Evolutionary conservation across 768 basidiomycete genomes (phyloP).

Genomic region (Hericium coralloides): DNA sequence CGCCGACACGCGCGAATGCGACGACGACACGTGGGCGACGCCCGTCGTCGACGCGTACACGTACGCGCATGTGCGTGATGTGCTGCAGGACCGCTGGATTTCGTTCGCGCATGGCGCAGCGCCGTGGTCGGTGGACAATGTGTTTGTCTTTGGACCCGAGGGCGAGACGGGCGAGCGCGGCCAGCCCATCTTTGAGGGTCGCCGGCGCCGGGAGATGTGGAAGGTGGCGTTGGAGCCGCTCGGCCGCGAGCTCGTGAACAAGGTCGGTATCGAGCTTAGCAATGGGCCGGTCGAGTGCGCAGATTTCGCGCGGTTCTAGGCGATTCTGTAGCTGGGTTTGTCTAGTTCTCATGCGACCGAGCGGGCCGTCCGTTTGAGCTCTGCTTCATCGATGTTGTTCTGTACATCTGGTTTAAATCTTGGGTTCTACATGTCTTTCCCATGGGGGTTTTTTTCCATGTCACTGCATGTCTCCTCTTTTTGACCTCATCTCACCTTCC

Average conservation of each 20-base stretch:
- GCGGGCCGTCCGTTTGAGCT: too few relatives aligned
- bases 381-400: too few relatives aligned
- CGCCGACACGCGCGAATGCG: slow-evolving; percentile 13
- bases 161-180: slow-evolving; percentile 74
- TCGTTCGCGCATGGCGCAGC: slow-evolving; percentile 64
- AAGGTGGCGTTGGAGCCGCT: slow-evolving; percentile 58
- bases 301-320: not conserved
- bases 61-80: slow-evolving; percentile 58
- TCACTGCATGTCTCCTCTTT: too few relatives aligned
- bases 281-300: slow-evolving; percentile 40
- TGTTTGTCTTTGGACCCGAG: slow-evolving; percentile 77
- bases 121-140: slow-evolving; percentile 62
- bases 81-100: slow-evolving; percentile 69
- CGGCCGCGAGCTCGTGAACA: slow-evolving; percentile 58
- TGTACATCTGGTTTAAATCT: too few relatives aligned
- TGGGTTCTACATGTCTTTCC: too few relatives aligned
- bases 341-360: not conserved
- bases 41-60: slow-evolving; percentile 58
- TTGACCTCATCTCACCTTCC: too few relatives aligned
- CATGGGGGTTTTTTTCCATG: too few relatives aligned
- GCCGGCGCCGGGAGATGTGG: slow-evolving; percentile 55
- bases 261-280: slow-evolving; percentile 65
- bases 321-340: not conserved
- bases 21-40: slow-evolving; percentile 38
- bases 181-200: slow-evolving; percentile 52